Conservation (phyloP, 768 basidiomycete species). For the Leccinum disarticulatum region DNA sequence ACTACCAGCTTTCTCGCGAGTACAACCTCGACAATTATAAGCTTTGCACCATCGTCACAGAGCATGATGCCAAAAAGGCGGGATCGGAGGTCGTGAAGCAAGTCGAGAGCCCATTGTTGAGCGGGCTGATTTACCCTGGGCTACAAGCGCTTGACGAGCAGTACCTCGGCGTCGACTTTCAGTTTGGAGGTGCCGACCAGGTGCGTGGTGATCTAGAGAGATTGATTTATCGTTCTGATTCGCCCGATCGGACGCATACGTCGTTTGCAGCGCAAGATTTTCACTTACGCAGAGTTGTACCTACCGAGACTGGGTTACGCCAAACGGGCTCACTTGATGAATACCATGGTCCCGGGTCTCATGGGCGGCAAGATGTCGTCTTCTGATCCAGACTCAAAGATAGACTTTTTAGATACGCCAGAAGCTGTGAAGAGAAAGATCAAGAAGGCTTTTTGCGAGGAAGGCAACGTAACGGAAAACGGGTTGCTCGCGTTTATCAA, state of each 20-base stretch:
- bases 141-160: slow-evolving; percentile 97
- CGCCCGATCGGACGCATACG: not conserved
- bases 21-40: slow-evolving; percentile 96
- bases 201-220: slow-evolving; percentile 40
- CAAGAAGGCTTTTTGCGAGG: slow-evolving; percentile 91
- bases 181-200: slow-evolving; percentile 98
- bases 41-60: slow-evolving; percentile 86
- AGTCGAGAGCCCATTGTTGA: slow-evolving; percentile 86
- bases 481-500: slow-evolving; percentile 84
- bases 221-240: not conserved
- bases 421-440: slow-evolving; percentile 86
- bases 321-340: slow-evolving; percentile 98
- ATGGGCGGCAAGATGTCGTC: slow-evolving; percentile 98
- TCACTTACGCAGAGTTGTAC: slow-evolving; percentile 96
- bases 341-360: slow-evolving; percentile 93
- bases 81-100: slow-evolving; percentile 99
- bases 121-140: slow-evolving; percentile 93
- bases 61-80: slow-evolving; percentile 97
- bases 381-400: slow-evolving; percentile 96
- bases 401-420: slow-evolving; percentile 92
- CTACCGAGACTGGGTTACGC: slow-evolving; percentile 90
- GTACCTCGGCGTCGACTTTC: slow-evolving; percentile 94
- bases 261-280: slow-evolving; percentile 84
- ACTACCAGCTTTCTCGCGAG: slow-evolving; percentile 87
- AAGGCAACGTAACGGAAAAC: slow-evolving; percentile 86